Base-by-base conservation (phyloP, 2,329 filamentous ascomycete genomes). In the Escovopsis sp. region DNA sequence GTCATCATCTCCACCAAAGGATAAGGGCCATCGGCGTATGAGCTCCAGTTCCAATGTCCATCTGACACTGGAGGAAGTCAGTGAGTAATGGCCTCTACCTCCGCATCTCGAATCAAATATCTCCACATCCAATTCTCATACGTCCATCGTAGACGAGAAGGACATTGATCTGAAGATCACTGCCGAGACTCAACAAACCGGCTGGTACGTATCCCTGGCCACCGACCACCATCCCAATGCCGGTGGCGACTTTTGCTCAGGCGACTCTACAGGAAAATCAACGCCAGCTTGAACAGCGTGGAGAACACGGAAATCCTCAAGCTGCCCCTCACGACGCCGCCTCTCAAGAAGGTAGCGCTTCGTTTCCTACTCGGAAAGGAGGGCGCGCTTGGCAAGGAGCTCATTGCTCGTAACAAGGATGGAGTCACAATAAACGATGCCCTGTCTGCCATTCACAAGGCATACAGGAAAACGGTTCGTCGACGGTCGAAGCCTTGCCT, bases 341-440 rank as follows among this genome's bases (percentile, higher is more conserved):
- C 83, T 32, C 77, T 96, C 63, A 94, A 91, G 75, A 89, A 85
- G 70, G 89, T 96, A 64, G 87, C 94, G 65, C 73, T 96, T 38
- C 79, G 87, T 65, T 94, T 94, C 72, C 85, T 85, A 12, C 70
- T 93, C 42, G 89, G 89, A 41, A 75, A 91, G 43, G 80, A 89
- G 58, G 84, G 95, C 19, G 44, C 35, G 5, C 37, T 93, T 40
- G 89, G 88, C 40, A 74, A 89, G 43, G 80, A 88, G 58, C 83
- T 95, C 51, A 85, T 82, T 30, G 89, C 87, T 58, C 77, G 89
- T 57, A 96, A 95, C 66, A 69, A 88, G 55, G 89, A 88, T 65
- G 89, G 89, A 44, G 87, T 96, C 52, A 96, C 89, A 44, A 89
- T 96, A 72, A 95, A 95, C 72, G 89, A 96, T 64, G 87, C 87